Evolutionary conservation across 2,329 filamentous ascomycete genomes (phyloP).

Genomic region (Dactylellina drechsleri): DNA sequence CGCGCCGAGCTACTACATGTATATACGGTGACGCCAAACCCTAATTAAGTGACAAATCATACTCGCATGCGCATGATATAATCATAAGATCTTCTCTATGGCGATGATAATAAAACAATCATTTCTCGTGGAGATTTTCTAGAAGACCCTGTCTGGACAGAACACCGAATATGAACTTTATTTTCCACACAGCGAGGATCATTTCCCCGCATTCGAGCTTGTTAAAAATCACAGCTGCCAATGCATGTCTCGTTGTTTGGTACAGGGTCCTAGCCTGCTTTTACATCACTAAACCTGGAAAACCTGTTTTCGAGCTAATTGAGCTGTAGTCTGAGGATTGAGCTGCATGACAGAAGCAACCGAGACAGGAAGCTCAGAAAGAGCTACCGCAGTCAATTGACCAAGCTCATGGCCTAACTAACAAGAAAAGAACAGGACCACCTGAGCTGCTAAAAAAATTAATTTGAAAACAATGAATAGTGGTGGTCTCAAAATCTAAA

Average conservation of each 20-base stretch:
- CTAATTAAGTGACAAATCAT: neutral
- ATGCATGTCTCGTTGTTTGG: neutral
- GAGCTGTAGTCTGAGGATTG: neutral
- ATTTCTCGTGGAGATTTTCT: neutral
- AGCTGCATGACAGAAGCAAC: neutral
- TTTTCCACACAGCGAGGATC: too few relatives aligned
- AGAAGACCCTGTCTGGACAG: neutral
- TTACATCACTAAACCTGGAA: slow-evolving; percentile 18
- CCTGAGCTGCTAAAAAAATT: slow-evolving; percentile 19
- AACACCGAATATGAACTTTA: too few relatives aligned
- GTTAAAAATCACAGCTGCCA: too few relatives aligned
- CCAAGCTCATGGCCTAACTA: slow-evolving; percentile 5
- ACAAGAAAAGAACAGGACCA: neutral
- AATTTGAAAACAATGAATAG: neutral
- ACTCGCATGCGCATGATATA: neutral
- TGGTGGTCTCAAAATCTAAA: neutral
- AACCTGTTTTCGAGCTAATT: slow-evolving; percentile 18
- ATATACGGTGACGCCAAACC: neutral
- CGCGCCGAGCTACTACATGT: neutral
- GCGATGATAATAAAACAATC: too few relatives aligned
- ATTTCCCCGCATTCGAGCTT: neutral
- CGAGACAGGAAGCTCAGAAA: slow-evolving; percentile 15
- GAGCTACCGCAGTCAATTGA: neutral
- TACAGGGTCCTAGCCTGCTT: slow-evolving; percentile 4
- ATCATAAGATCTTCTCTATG: too few relatives aligned